A percentile compares a stretch with the other conserved stretches of the same genome.
Conservation (phyloP, 2,329 filamentous ascomycete genomes). For the Hymenotorrendiella dingleyae region DNA sequence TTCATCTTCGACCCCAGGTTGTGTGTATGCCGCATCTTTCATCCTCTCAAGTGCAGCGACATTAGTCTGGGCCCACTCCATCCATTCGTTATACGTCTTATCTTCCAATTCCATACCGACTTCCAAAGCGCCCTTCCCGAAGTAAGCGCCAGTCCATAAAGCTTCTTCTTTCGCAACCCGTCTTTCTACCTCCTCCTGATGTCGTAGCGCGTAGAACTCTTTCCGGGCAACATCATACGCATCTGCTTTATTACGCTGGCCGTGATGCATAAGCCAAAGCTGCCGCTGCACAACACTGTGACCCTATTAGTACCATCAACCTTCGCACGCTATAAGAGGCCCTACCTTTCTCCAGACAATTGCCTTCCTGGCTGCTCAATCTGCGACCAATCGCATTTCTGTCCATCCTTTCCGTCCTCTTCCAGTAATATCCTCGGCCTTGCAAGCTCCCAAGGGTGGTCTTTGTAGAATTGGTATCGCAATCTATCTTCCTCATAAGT, state of each 20-base stretch:
- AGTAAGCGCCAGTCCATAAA: constrained; percentile 76
- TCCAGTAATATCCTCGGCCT: constrained; percentile 81
- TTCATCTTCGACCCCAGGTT: constrained; percentile 35
- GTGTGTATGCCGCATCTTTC: constrained; percentile 38
- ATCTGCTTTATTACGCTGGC: constrained; percentile 51
- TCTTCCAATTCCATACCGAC: constrained; percentile 81
- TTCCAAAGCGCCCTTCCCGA: constrained; percentile 70
- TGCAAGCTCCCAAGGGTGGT: constrained; percentile 97
- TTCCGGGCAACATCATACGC: constrained; percentile 85
- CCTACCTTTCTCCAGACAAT: constrained; percentile 78
- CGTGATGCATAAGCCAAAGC: constrained; percentile 70
- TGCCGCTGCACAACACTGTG: constrained; percentile 87
- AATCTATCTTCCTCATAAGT: constrained; percentile 78
- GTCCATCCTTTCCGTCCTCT: constrained; percentile 74
- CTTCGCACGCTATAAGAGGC: neutral
- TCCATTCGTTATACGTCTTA: constrained; percentile 76
- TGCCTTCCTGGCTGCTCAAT: constrained; percentile 68
- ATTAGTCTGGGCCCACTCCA: constrained; percentile 61
- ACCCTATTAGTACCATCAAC: constrained; percentile 13
- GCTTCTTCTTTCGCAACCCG: constrained; percentile 87
- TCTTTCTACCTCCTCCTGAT: constrained; percentile 74
- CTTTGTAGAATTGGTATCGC: constrained; percentile 76
- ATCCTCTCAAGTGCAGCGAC: constrained; percentile 37
- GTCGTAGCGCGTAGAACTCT: constrained; percentile 83
- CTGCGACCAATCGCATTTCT: constrained; percentile 72